These are phyloP conservation scores for Russula vinacea DNA, from an alignment of 768 basidiomycete genomes.

Conservation along the genomic window DNA sequence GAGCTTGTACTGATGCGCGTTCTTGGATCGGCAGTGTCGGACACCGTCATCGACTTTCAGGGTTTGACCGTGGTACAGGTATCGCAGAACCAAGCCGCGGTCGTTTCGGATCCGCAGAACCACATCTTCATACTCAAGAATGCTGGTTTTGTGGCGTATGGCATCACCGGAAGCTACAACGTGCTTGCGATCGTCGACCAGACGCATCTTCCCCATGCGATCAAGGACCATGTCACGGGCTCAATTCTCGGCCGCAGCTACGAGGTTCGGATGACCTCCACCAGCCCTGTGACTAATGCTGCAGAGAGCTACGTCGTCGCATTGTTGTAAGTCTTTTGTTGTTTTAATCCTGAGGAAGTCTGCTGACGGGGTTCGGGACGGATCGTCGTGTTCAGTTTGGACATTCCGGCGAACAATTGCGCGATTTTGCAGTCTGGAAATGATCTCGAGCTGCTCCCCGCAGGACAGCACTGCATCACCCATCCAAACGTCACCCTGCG, in stretches of 20 bases:
- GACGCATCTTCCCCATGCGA: conserved; percentile 61
- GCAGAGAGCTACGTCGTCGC: conserved; percentile 66
- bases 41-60: conserved; percentile 76
- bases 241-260: conserved; percentile 66
- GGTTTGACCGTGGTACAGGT: conserved; percentile 85
- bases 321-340: conserved; percentile 53
- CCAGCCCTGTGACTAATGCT: conserved; percentile 46
- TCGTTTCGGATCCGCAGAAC: conserved; percentile 75
- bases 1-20: neutral
- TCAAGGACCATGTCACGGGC: conserved; percentile 62
- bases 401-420: conserved; percentile 84
- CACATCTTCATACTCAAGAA: conserved; percentile 79
- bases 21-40: conserved; percentile 49
- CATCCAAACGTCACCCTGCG: conserved; percentile 80
- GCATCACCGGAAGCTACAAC: conserved; percentile 67
- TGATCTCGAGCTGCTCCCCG: conserved; percentile 71
- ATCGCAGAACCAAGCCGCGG: conserved; percentile 79
- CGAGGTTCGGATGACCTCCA: conserved; percentile 67
- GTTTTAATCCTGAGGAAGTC: neutral
- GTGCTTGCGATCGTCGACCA: conserved; percentile 83
- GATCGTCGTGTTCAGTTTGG: conserved; percentile 53
- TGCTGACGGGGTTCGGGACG: neutral
- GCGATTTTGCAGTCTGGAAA: conserved; percentile 81
- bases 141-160: conserved; percentile 73
- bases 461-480: conserved; percentile 82